Conservation (phyloP, 139 green algal genomes). For the Haematococcus lacustris region DNA sequence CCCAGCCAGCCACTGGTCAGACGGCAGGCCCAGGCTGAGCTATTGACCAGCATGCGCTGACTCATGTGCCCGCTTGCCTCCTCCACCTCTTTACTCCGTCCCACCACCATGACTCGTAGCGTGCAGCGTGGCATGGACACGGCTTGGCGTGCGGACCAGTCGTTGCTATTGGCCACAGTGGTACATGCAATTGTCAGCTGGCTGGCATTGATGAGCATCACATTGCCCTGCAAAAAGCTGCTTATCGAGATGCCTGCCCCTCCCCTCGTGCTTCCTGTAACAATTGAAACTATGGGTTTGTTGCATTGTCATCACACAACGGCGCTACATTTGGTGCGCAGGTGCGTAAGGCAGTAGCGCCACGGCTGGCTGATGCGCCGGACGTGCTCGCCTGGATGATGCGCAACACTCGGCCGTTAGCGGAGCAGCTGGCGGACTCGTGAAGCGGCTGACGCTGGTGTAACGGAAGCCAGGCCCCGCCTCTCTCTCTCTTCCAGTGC, state of each 20-base stretch:
- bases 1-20: too few relatives aligned
- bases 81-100: too few relatives aligned
- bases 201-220: neutral
- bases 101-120: too few relatives aligned
- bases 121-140: too few relatives aligned
- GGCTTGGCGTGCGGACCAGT: neutral
- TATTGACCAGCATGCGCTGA: too few relatives aligned
- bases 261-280: neutral
- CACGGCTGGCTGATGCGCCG: slow-evolving; percentile 32
- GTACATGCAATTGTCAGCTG: neutral
- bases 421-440: slow-evolving; percentile 27
- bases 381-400: slow-evolving; percentile 45
- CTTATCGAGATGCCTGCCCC: neutral
- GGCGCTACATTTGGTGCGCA: slow-evolving; percentile 2
- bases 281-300: neutral
- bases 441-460: too few relatives aligned
- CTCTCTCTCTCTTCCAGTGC: too few relatives aligned
- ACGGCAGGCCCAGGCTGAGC: too few relatives aligned
- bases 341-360: slow-evolving; percentile 48
- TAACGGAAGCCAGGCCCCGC: too few relatives aligned
- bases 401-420: slow-evolving; percentile 41
- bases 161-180: neutral
- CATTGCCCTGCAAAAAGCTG: neutral
- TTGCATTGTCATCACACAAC: neutral
- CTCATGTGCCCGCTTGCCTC: too few relatives aligned